A percentile compares a stretch with the other conserved stretches of the same genome.
These are phyloP conservation scores for Quambalaria eucalypti DNA, from an alignment of 1,284 basidiomycete genomes.

Conservation along the genomic window DNA sequence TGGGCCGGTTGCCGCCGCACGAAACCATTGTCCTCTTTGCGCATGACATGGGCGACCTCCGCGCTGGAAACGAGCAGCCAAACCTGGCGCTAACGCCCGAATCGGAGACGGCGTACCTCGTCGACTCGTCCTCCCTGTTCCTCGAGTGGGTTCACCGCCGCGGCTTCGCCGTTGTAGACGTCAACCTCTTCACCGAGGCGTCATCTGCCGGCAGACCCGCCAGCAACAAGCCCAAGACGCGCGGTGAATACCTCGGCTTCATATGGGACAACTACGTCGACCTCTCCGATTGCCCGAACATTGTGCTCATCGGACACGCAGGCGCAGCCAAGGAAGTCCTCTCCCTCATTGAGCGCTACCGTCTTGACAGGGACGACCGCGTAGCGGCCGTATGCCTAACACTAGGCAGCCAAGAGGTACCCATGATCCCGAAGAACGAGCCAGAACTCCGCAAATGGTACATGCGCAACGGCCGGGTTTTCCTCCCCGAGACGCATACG, in stretches of 20 bases:
- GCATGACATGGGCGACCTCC: conserved; percentile 34
- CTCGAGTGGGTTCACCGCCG: conserved; percentile 64
- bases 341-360: conserved; percentile 63
- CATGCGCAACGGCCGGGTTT: conserved; percentile 8
- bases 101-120: conserved; percentile 18
- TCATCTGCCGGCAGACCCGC: conserved; percentile 29
- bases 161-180: conserved; percentile 69
- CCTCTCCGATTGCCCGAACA: conserved; percentile 52
- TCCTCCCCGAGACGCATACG: conserved; percentile 9
- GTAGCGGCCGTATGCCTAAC: conserved; percentile 24
- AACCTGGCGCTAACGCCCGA: conserved; percentile 3
- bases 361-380: conserved; percentile 32
- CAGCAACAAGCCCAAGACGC: no score
- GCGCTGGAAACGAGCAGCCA: conserved; percentile 9
- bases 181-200: conserved; percentile 71
- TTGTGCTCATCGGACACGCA: conserved; percentile 80
- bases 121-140: conserved; percentile 73
- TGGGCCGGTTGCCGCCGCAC: conserved; percentile 17
- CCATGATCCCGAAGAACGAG: conserved; percentile 4
- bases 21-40: conserved; percentile 29
- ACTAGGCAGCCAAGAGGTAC: conserved; percentile 23
- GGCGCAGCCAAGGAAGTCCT: conserved; percentile 67
- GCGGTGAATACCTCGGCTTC: conserved; percentile 61
- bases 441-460: conserved; percentile 19
- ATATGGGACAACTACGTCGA: conserved; percentile 92